These are phyloP conservation scores for Zalerion maritima DNA, from an alignment of 495 filamentous ascomycete species.

Conservation along the genomic window DNA sequence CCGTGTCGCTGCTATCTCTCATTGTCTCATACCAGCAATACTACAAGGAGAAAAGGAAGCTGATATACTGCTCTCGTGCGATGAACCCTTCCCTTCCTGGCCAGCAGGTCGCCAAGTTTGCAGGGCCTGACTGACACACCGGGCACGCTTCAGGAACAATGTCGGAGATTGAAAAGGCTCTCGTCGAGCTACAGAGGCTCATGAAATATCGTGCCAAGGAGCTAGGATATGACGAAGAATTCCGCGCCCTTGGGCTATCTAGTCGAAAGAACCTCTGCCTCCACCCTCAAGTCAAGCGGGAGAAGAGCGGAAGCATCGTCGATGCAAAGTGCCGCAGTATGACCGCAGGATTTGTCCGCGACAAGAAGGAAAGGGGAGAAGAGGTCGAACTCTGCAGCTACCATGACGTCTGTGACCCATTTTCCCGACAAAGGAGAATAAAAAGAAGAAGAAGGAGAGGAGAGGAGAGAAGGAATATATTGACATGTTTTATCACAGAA, in stretches of 20 bases:
- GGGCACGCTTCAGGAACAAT: slow-evolving; percentile 57
- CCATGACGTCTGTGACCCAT: slow-evolving; percentile 52
- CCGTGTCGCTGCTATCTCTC: slow-evolving; percentile 82
- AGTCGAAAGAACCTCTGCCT: slow-evolving; percentile 96
- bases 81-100: slow-evolving; percentile 3
- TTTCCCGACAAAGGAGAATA: no score
- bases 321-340: slow-evolving; percentile 90
- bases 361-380: slow-evolving; percentile 89
- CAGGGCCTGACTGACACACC: background rate
- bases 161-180: slow-evolving; percentile 91
- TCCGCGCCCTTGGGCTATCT: slow-evolving; percentile 78
- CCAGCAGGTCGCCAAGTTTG: background rate
- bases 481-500: slow-evolving; percentile 40
- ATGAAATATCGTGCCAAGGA: slow-evolving; percentile 90
- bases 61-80: slow-evolving; percentile 95
- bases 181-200: slow-evolving; percentile 76
- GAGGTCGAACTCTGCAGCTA: slow-evolving; percentile 89
- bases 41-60: slow-evolving; percentile 77
- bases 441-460: no score
- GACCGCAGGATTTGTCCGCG: slow-evolving; percentile 91
- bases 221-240: slow-evolving; percentile 80
- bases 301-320: slow-evolving; percentile 87
- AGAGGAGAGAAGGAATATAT: no score
- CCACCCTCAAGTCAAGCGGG: slow-evolving; percentile 84
- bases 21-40: slow-evolving; percentile 94